Evolutionary conservation across 768 basidiomycete species (phyloP), one percentile per base, ranked within the genome.

Genomic region (Cystobasidium tubakii): DNA sequence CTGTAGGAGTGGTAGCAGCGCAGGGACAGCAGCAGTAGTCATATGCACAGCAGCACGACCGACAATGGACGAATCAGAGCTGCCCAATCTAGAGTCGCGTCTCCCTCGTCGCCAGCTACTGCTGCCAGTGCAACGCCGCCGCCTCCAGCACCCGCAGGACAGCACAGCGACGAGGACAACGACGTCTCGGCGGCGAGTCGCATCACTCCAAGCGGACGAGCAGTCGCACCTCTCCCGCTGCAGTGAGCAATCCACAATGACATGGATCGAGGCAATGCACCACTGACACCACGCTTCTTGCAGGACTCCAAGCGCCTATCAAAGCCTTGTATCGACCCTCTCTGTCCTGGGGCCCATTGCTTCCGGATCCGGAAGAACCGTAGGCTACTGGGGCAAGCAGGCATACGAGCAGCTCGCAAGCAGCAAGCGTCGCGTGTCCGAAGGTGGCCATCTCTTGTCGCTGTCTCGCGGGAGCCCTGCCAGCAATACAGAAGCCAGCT

Each of bases 291-390:
- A 12, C 23, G 19, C 63, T 36, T n/a, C 62, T 10, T 25, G 25
- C 63, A 65, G 63, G 46, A 44, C 31, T 25, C 31, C 66, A 53
- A 33, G 46, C 31, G 29, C 69, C 19, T 42, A 57, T 27, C 54
- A 71, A n/a, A n/a, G n/a, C 33, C 13, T 71, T 53, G 31, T 57
- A 55, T 57, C 54, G 15, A 71, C 55, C 17, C 34, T 71, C 54
- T 55, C 69, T 36, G 29, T 25, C 31, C 29, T 71, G 23, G 34
- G 69, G 19, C 69, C 69, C 7, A 33, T 71, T 53, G 69, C 69
- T 31, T 36, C 69, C 53, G 55, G 33, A 55, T 71, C 69, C 21
- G 34, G 54, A 55, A 53, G 55, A n/a, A 33, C 29, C 10, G 34
- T 71, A 39, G 50, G 34, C 6, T 27, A 60, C 9, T 46, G 44